phyloP scores from a whole-genome alignment of 1,284 basidiomycete species.

The Pyrrhoderma noxium region DNA sequence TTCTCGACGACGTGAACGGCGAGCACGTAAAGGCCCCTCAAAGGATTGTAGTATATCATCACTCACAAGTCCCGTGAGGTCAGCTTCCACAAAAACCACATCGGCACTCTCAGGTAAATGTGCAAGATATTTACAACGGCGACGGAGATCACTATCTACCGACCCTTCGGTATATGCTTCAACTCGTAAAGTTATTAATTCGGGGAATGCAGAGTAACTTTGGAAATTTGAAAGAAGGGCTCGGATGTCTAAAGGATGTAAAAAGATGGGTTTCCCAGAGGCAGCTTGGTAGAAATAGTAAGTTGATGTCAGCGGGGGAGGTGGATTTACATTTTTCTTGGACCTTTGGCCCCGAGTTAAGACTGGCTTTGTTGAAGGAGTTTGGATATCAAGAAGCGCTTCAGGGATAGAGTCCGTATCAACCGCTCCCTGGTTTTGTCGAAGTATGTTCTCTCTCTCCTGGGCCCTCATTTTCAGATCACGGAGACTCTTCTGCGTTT shows the following conservation, averaged over 20 bases:
- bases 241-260: slow-evolving; percentile 94
- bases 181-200: slow-evolving; percentile 71
- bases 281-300: slow-evolving; percentile 97
- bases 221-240: slow-evolving; percentile 84
- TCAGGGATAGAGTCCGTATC: slow-evolving; percentile 28
- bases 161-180: slow-evolving; percentile 72
- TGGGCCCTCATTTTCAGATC: slow-evolving; percentile 41
- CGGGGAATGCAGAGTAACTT: slow-evolving; percentile 80
- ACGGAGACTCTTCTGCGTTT: slow-evolving; percentile 50
- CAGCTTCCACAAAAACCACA: slow-evolving; percentile 90
- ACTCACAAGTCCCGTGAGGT: slow-evolving; percentile 73
- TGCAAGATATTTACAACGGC: slow-evolving; percentile 91
- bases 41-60: slow-evolving; percentile 68
- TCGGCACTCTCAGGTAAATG: slow-evolving; percentile 91
- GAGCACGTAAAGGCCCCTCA: slow-evolving; percentile 69
- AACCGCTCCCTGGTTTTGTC: slow-evolving; percentile 25
- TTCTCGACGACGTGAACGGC: slow-evolving; percentile 71
- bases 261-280: slow-evolving; percentile 85
- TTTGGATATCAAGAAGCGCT: slow-evolving; percentile 42
- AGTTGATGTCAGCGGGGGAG: slow-evolving; percentile 70
- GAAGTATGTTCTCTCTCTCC: slow-evolving; percentile 20
- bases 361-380: slow-evolving; percentile 20
- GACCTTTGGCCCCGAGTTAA: slow-evolving; percentile 41
- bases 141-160: slow-evolving; percentile 86
- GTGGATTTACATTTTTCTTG: slow-evolving; percentile 72